These are phyloP conservation scores for Platanthera zijinensis DNA, from an alignment of 106 monocot genomes.

Conservation along the genomic window DNA sequence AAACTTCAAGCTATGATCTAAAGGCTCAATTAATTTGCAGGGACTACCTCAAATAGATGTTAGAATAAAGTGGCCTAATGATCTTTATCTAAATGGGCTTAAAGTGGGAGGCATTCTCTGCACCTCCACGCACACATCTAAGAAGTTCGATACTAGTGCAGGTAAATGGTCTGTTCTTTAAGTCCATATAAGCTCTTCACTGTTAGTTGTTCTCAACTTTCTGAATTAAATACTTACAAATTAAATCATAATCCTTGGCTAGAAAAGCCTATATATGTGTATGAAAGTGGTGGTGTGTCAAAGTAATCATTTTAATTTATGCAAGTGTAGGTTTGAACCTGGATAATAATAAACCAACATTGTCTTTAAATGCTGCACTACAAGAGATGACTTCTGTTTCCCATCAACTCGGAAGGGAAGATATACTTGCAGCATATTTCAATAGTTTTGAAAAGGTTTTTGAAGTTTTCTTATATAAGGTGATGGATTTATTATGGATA, in stretches of 20 bases:
- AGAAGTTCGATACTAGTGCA: slow-evolving; percentile 76
- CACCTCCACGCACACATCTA: slow-evolving; percentile 73
- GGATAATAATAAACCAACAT: slow-evolving; percentile 85
- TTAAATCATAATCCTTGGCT: neutral
- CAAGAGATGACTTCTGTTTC: slow-evolving; percentile 29
- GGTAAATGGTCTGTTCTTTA: slow-evolving; percentile 43
- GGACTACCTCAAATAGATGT: slow-evolving; percentile 64
- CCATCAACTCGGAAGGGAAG: no score
- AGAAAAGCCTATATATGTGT: neutral
- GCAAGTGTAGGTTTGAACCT: slow-evolving; percentile 87
- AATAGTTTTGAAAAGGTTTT: no score
- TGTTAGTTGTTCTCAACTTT: neutral
- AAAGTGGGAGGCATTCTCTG: slow-evolving; percentile 94
- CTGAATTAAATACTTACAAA: neutral
- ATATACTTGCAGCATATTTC: no score
- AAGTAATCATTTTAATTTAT: slow-evolving; percentile 6
- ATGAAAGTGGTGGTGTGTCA: neutral
- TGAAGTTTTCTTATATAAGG: no score
- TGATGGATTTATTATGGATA: no score
- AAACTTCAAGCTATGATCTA: no score
- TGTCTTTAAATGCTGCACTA: slow-evolving; percentile 69
- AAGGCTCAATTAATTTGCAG: no score
- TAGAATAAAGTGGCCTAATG: slow-evolving; percentile 98
- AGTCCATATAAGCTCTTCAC: neutral
- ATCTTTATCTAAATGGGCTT: slow-evolving; percentile 79